Conservation (phyloP, 768 basidiomycete species). For the Lactarius quietus region DNA sequence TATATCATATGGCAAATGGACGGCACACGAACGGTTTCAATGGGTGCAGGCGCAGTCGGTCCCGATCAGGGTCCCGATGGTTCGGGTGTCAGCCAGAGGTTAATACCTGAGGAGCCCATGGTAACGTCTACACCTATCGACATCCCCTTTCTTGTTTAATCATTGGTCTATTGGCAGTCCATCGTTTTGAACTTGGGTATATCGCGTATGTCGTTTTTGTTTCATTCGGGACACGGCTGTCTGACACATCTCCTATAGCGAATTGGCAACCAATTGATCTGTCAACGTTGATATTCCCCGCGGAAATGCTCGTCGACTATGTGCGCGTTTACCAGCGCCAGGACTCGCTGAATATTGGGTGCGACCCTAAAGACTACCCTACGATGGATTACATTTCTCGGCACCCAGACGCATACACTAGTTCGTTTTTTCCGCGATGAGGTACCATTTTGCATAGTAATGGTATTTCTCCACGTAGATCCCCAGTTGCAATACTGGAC, state of each 20-base stretch:
- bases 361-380: conserved; percentile 60
- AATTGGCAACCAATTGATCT: conserved; percentile 65
- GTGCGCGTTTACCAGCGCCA: conserved; percentile 76
- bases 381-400: conserved; percentile 58
- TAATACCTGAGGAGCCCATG: conserved; percentile 55
- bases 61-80: conserved; percentile 42
- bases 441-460: not conserved
- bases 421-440: conserved; percentile 38
- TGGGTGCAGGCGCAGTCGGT: conserved; percentile 55
- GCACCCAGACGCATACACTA: conserved; percentile 55
- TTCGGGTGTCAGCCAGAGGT: conserved; percentile 54
- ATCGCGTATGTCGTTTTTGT: conserved; percentile 39
- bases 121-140: conserved; percentile 24
- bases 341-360: conserved; percentile 57
- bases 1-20: conserved; percentile 76
- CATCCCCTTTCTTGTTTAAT: not conserved
- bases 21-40: conserved; percentile 45
- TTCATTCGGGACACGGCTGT: not conserved
- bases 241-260: conserved; percentile 32
- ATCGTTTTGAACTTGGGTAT: conserved; percentile 64
- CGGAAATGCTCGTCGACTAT: conserved; percentile 71
- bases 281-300: conserved; percentile 61
- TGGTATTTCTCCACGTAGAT: conserved; percentile 26
- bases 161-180: conserved; percentile 30
- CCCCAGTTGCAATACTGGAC: conserved; percentile 34